A percentile compares a stretch with the other conserved stretches of the same genome.
Evolutionary conservation across 2,329 filamentous ascomycete genomes (phyloP).

Genomic region (Blumeriella jaapii): DNA sequence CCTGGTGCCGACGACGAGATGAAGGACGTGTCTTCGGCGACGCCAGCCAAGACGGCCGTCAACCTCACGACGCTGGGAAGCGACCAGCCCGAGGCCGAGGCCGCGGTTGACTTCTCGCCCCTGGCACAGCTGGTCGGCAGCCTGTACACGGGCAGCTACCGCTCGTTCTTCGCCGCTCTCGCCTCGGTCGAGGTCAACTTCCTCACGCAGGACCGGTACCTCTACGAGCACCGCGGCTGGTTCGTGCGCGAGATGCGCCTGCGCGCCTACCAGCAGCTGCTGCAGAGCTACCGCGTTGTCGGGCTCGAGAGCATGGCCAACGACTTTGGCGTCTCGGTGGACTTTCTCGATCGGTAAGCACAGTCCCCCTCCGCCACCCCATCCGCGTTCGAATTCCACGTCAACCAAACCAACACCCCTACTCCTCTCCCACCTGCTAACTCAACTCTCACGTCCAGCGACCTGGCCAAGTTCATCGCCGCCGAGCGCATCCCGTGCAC

Average conservation of each 20-base stretch:
- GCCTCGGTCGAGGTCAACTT: conserved; percentile 89
- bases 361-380: neutral
- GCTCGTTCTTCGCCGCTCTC: conserved; percentile 82
- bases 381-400: no score
- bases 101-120: conserved; percentile 77
- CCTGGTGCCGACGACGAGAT: conserved; percentile 71
- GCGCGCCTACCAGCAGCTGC: conserved; percentile 87
- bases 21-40: conserved; percentile 45
- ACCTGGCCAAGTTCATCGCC: conserved; percentile 94
- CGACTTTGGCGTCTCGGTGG: conserved; percentile 92
- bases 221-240: conserved; percentile 93
- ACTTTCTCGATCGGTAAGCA: conserved; percentile 83
- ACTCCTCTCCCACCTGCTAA: conserved; percentile 10
- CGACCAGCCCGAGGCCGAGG: conserved; percentile 67
- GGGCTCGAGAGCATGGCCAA: conserved; percentile 95
- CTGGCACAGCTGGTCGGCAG: conserved; percentile 81
- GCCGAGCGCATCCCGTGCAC: conserved; percentile 90
- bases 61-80: conserved; percentile 76
- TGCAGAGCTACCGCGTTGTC: conserved; percentile 95
- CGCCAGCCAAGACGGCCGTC: conserved; percentile 58
- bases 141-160: conserved; percentile 89
- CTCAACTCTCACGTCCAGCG: conserved; percentile 47
- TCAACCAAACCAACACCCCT: no score
- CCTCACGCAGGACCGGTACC: conserved; percentile 84
- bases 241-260: conserved; percentile 98